Conservation (phyloP, 2,329 filamentous ascomycete genomes). For the Aspergillus luchuensis region DNA sequence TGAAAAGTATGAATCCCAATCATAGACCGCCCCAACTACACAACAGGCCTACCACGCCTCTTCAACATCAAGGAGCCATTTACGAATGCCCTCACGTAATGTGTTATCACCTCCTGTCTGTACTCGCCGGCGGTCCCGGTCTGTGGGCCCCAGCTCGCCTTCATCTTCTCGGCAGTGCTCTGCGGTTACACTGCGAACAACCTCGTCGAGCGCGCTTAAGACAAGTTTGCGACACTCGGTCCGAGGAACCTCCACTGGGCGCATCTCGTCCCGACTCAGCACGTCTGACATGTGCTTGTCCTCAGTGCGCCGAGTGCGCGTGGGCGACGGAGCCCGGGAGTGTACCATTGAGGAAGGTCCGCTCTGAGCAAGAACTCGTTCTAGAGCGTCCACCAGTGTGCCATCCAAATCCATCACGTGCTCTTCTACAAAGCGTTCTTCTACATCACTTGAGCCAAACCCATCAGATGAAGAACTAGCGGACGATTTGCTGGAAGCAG, state of each 20-base stretch:
- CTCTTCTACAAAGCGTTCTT: conserved; percentile 57
- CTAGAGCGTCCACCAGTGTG: conserved; percentile 60
- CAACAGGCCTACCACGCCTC: conserved; percentile 39
- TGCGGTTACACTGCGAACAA: conserved; percentile 57
- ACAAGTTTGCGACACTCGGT: conserved; percentile 58
- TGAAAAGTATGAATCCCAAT: conserved; percentile 1
- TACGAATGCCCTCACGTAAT: conserved; percentile 58
- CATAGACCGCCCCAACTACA: conserved; percentile 1
- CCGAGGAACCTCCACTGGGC: conserved; percentile 49
- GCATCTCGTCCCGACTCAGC: conserved; percentile 30
- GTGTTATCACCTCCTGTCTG: conserved; percentile 50
- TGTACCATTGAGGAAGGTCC: conserved; percentile 45
- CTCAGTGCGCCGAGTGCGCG: conserved; percentile 38
- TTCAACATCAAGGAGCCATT: conserved; percentile 57
- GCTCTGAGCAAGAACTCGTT: conserved; percentile 54
- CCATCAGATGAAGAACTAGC: conserved; percentile 20
- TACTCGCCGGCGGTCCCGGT: conserved; percentile 37
- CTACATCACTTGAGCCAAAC: conserved; percentile 37
- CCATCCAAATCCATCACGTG: conserved; percentile 60
- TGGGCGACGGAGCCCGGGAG: conserved; percentile 45
- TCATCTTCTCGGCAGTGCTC: conserved; percentile 48
- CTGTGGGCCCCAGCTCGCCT: conserved; percentile 31
- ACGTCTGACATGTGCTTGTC: conserved; percentile 27
- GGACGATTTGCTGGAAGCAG: conserved; percentile 29
- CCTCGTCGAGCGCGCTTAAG: conserved; percentile 58